Base-by-base conservation (phyloP, 148 eudicot species). In the Fagopyrum esculentum region DNA sequence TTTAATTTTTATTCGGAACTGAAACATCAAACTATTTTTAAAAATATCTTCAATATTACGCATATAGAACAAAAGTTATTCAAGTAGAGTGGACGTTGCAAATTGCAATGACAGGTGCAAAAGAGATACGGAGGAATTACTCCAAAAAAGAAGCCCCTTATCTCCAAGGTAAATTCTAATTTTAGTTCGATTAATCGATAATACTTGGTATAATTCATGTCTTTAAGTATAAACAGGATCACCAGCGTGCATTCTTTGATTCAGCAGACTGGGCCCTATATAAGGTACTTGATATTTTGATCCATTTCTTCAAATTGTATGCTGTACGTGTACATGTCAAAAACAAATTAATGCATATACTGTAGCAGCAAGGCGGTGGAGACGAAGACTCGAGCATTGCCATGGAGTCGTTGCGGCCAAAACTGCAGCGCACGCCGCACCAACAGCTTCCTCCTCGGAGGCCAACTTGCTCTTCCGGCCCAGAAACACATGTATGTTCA, bases 241-340 rank as follows among this genome's bases (percentile, higher is more conserved):
- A 89, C 79, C 89, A 86, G 50, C 86, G 98, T 15, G 97, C 97
- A 64, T 93, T 93, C 79, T 93, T 93, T 82, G 94, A 91, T 83
- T 93, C 98, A 59, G 98, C 98, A 11, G 98, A 93, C 74, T 93
- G 98, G 98, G 98, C 98, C 75, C 84, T 93, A 74, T 86, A 89
- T 81, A 93, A 93, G 98, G 98, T 93, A 83, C 40, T 35, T 35
- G 40, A 35, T 35, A 35, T 35, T 35, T 35, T 35, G 2, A 35
- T 35, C 2, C 2, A 35, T 1, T 35, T 35, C 40, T 35, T 35
- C 40, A 35, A 35, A 35, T 35, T 17, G 7, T 69, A 3, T 16
- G 26, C 26, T 22, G n/a, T 26, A 11, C 71, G 30, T 68, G 8
- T 40, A 26, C 45, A 6, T 35, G 40, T 35, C 40, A 1, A 35